Conservation (phyloP, 1,284 basidiomycete genomes). For the Taiwanofungus camphoratus region DNA sequence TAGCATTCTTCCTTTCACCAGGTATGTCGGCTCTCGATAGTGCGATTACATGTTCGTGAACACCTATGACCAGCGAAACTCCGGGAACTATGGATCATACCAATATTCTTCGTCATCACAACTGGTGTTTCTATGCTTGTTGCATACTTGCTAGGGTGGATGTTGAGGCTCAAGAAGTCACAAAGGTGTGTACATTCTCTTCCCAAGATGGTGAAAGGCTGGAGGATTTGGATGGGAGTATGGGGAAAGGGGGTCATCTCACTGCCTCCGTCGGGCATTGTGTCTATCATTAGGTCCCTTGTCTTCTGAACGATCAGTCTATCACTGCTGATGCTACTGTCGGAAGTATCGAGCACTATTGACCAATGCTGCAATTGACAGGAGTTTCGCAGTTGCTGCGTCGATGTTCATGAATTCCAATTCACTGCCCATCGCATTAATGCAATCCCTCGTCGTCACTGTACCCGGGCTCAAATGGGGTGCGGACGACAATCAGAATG, state of each 20-base stretch:
- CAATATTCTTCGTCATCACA: slow-evolving; percentile 72
- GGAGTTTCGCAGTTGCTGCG: slow-evolving; percentile 81
- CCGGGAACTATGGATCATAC: slow-evolving; percentile 88
- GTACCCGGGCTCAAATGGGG: slow-evolving; percentile 86
- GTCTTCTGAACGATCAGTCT: too few species aligned
- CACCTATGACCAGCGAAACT: slow-evolving; percentile 51
- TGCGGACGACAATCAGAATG: slow-evolving; percentile 71
- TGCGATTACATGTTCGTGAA: slow-evolving; percentile 20
- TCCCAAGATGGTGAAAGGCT: too few species aligned
- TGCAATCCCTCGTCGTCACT: slow-evolving; percentile 84
- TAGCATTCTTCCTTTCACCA: slow-evolving; percentile 76
- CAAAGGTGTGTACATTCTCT: slow-evolving; percentile 44
- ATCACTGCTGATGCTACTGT: neutral
- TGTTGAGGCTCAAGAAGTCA: slow-evolving; percentile 51
- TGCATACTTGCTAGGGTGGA: slow-evolving; percentile 43
- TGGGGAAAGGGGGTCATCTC: too few species aligned
- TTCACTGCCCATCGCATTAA: slow-evolving; percentile 87
- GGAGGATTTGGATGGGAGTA: too few species aligned
- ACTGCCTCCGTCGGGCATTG: too few species aligned
- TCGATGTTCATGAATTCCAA: slow-evolving; percentile 92
- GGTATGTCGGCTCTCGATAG: slow-evolving; percentile 31
- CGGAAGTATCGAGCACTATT: neutral
- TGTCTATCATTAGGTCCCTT: too few species aligned
- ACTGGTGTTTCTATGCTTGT: slow-evolving; percentile 59
- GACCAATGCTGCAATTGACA: slow-evolving; percentile 25